Base-by-base conservation (phyloP, 371 early-diverging fungal genomes). In the Rhizopus microsporus region DNA sequence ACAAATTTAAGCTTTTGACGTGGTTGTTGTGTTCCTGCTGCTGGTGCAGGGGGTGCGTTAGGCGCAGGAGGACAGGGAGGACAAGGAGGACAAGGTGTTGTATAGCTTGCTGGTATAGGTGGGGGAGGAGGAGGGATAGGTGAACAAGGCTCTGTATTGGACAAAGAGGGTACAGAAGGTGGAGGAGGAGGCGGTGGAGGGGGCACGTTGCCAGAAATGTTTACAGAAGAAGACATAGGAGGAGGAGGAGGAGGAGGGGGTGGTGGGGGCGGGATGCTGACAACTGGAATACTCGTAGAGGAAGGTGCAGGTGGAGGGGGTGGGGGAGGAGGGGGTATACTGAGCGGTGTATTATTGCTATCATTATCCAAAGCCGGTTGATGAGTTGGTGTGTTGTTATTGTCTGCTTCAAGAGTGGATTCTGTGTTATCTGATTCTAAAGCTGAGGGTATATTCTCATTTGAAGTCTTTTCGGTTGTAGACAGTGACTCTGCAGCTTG, bases 1-100 rank as follows among this genome's bases (percentile, higher is more conserved):
- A 93, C 68, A 40, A 85, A 82, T 65, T 91, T 92, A 15, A 93
- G 79, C 61, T 89, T 90, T 54, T 82, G 80, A 54, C 82, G 85
- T 5, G 91, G 78, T 64, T 80, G 77, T 34, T 78, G 84, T 16
- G 4, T 51, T 46, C 54, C 57, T 33, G 63, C 38, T 30, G 70
- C 56, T 15, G 73, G 62, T 8, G 74, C 69, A 43, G 74, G 60
- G 12, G 40, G 30, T 32, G 51, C 13, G 32, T 23, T 23, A 23
- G 23, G 23, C 23, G 23, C 23, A 57, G 54, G 51, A n/a, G 12
- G 65, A 57, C 3, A 60, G 34, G 3, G 65, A 7, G 54, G 60
- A 51, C 12, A 60, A 56, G 51, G 70, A 53, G 39, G 61, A 17
- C 58, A 31, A 42, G 60, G 51, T 40, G 31, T 3, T 65, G 65